These are phyloP conservation scores for Gossypium aridum DNA, from an alignment of 441 rosid genomes.

Conservation along the genomic window DNA sequence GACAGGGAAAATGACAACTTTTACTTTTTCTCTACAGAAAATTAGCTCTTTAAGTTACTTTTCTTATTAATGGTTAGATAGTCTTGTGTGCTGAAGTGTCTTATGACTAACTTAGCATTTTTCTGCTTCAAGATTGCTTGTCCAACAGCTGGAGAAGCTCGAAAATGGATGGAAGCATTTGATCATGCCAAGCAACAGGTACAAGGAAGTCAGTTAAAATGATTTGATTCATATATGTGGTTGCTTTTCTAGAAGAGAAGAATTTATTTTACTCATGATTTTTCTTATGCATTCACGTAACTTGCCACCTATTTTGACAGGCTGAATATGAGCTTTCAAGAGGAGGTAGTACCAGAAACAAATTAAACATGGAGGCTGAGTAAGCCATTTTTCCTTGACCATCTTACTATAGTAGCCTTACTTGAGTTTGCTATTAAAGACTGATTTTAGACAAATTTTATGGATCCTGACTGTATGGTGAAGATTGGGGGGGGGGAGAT, in stretches of 20 bases:
- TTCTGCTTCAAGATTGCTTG: slow-evolving; percentile 74
- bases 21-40: background rate
- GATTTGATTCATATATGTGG: background rate
- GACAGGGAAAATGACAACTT: background rate
- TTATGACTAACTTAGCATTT: background rate
- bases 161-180: slow-evolving; percentile 93
- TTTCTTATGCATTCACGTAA: slow-evolving; percentile 11
- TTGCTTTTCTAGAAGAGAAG: background rate
- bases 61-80: slow-evolving; percentile 1
- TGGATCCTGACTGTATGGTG: background rate
- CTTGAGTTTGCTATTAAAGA: background rate
- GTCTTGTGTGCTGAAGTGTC: slow-evolving; percentile 1
- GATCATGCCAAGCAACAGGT: slow-evolving; percentile 96
- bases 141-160: slow-evolving; percentile 78
- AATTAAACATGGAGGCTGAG: slow-evolving; percentile 73
- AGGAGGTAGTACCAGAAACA: slow-evolving; percentile 61
- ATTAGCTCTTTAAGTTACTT: background rate
- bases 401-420: slow-evolving; percentile 9
- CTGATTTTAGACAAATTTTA: background rate
- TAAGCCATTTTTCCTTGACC: slow-evolving; percentile 34
- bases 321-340: slow-evolving; percentile 67
- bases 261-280: background rate
- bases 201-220: slow-evolving; percentile 13
- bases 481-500: background rate
- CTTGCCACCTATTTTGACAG: slow-evolving; percentile 33